These are phyloP conservation scores for Fomitopsis serialis DNA, from an alignment of 768 basidiomycete genomes.

Conservation along the genomic window DNA sequence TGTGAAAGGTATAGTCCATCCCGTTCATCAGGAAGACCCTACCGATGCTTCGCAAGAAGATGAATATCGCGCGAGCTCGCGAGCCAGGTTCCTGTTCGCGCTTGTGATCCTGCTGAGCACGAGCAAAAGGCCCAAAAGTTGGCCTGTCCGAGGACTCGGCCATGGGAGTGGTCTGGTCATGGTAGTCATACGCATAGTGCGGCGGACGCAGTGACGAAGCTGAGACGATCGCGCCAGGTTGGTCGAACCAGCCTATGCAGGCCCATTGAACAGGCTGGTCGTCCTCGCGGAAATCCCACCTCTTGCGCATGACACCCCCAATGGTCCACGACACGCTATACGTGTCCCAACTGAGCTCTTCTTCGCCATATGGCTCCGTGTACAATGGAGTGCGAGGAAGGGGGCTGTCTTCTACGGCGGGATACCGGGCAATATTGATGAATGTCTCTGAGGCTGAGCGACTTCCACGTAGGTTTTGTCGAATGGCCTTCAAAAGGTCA, in stretches of 20 bases:
- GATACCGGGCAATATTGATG: not conserved
- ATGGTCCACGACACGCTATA: slow-evolving; percentile 54
- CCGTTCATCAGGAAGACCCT: slow-evolving; percentile 70
- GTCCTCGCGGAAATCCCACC: slow-evolving; percentile 73
- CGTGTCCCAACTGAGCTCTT: slow-evolving; percentile 68
- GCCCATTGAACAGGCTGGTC: slow-evolving; percentile 73
- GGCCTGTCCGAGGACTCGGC: slow-evolving; percentile 22
- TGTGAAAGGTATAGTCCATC: slow-evolving; percentile 66
- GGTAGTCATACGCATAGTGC: slow-evolving; percentile 23
- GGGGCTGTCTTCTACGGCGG: not conserved
- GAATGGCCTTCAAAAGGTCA: slow-evolving; percentile 51
- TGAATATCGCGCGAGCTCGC: slow-evolving; percentile 58
- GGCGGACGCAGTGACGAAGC: slow-evolving; percentile 18
- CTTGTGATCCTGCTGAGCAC: slow-evolving; percentile 26
- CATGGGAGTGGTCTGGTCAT: slow-evolving; percentile 17
- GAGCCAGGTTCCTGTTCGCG: slow-evolving; percentile 33
- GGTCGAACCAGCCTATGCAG: slow-evolving; percentile 70
- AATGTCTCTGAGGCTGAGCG: not conserved
- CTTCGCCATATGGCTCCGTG: slow-evolving; percentile 14
- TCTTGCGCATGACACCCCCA: slow-evolving; percentile 64
- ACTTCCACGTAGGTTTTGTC: slow-evolving; percentile 49
- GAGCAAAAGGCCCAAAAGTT: slow-evolving; percentile 37
- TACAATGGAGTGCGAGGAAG: not conserved
- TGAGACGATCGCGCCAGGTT: slow-evolving; percentile 30
- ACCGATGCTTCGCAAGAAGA: slow-evolving; percentile 72